Evolutionary conservation across 2,329 filamentous ascomycete species (phyloP).

Genomic region (Leptographium galeiforme): DNA sequence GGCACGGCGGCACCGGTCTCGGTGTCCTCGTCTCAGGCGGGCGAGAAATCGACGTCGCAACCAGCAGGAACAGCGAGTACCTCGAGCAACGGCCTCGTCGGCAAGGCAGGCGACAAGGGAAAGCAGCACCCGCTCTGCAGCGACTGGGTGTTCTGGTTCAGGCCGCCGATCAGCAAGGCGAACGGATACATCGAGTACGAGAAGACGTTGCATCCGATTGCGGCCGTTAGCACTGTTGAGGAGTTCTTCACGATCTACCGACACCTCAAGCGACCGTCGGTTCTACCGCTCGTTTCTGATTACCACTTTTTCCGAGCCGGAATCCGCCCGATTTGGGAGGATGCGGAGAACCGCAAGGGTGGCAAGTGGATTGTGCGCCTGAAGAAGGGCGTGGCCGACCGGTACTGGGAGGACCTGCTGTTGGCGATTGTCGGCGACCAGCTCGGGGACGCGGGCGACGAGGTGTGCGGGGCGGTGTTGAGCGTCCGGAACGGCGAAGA

Average conservation of each 20-base stretch:
- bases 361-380: constrained; percentile 96
- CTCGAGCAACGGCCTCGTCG: not conserved
- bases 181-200: constrained; percentile 83
- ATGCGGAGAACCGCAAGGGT: constrained; percentile 88
- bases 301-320: constrained; percentile 98
- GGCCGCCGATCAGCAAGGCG: constrained; percentile 90
- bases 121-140: constrained; percentile 55
- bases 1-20: constrained; percentile 13
- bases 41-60: constrained; percentile 50
- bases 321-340: constrained; percentile 95
- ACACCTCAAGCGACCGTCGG: constrained; percentile 80
- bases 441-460: constrained; percentile 82
- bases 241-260: constrained; percentile 84
- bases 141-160: constrained; percentile 94
- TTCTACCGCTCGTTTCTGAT: constrained; percentile 82
- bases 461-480: constrained; percentile 88
- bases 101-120: constrained; percentile 11
- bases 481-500: constrained; percentile 94
- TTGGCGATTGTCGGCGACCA: constrained; percentile 87
- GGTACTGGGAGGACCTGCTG: constrained; percentile 92
- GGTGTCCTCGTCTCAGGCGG: constrained; percentile 22
- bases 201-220: constrained; percentile 83
- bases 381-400: constrained; percentile 93
- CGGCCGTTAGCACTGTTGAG: constrained; percentile 67
- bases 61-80: constrained; percentile 16